phyloP scores from a whole-genome alignment of 352 stramenopile species.

The Phytophthora cryptogea region DNA sequence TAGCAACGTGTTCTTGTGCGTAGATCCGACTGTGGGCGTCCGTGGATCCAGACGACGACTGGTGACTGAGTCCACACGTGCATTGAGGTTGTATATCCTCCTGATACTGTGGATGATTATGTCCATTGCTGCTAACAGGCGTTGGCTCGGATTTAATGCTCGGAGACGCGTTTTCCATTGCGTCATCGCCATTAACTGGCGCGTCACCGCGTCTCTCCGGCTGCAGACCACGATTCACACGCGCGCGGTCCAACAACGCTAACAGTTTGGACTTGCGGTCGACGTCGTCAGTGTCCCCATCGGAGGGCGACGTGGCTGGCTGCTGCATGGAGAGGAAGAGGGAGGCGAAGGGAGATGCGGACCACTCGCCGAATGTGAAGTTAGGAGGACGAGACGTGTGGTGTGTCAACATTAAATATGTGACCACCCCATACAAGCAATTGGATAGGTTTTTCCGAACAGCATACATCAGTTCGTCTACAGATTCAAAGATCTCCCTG shows the following conservation, averaged over 20 bases:
- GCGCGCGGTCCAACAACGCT: slow-evolving; percentile 48
- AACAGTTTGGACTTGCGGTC: slow-evolving; percentile 38
- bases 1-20: background rate
- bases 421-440: background rate
- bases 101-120: background rate
- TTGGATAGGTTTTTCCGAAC: too few species aligned
- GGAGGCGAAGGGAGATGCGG: background rate
- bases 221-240: slow-evolving; percentile 30
- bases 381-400: background rate
- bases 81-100: background rate
- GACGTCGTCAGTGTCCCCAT: slow-evolving; percentile 7
- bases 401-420: slow-evolving; percentile 2
- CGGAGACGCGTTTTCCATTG: slow-evolving; percentile 3
- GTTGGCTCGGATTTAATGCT: slow-evolving; percentile 23
- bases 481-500: too few species aligned
- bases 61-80: slow-evolving; percentile 13
- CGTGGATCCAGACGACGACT: background rate
- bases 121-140: background rate
- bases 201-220: slow-evolving; percentile 10
- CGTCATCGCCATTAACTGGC: slow-evolving; percentile 1
- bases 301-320: background rate
- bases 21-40: background rate
- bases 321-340: slow-evolving; percentile 23
- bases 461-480: too few species aligned
- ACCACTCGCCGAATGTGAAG: background rate